A percentile compares a stretch with the other conserved stretches of the same genome.
These are phyloP conservation scores for Eurotiales sp. DNA, from an alignment of 2,329 filamentous ascomycete genomes.

Conservation along the genomic window DNA sequence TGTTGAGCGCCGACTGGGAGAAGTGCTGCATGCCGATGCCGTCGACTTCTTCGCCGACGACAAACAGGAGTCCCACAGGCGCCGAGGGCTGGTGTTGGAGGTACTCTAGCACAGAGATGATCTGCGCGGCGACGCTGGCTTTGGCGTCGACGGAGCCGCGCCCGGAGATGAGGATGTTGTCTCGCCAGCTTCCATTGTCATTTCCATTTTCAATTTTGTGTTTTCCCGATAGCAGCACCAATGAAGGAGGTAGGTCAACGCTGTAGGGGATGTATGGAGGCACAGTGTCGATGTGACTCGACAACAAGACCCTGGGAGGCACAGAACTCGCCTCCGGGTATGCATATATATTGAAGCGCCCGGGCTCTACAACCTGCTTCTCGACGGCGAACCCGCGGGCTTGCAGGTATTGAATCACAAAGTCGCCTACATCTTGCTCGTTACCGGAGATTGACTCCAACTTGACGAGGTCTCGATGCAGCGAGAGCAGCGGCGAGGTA, in stretches of 20 bases:
- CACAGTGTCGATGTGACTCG: conserved; percentile 77
- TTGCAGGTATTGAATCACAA: conserved; percentile 64
- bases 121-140: conserved; percentile 43
- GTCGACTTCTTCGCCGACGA: conserved; percentile 76
- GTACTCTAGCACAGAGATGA: conserved; percentile 45
- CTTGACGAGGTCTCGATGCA: conserved; percentile 72
- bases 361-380: conserved; percentile 47
- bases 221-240: no score
- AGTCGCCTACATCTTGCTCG: conserved; percentile 65
- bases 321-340: conserved; percentile 34
- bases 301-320: conserved; percentile 40
- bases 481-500: conserved; percentile 57
- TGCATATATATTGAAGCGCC: conserved; percentile 74
- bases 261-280: conserved; percentile 48
- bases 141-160: conserved; percentile 47
- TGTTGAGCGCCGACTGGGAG: conserved; percentile 47
- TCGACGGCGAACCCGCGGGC: conserved; percentile 60
- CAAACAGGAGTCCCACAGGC: conserved; percentile 54
- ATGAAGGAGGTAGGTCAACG: conserved; percentile 46
- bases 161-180: conserved; percentile 38
- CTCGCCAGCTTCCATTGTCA: conserved; percentile 16
- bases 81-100: conserved; percentile 33
- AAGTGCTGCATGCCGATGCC: conserved; percentile 74
- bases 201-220: no score
- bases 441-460: conserved; percentile 68